These are phyloP conservation scores for Tetraselmis striata DNA, from an alignment of 139 green algal genomes.

Conservation along the genomic window DNA sequence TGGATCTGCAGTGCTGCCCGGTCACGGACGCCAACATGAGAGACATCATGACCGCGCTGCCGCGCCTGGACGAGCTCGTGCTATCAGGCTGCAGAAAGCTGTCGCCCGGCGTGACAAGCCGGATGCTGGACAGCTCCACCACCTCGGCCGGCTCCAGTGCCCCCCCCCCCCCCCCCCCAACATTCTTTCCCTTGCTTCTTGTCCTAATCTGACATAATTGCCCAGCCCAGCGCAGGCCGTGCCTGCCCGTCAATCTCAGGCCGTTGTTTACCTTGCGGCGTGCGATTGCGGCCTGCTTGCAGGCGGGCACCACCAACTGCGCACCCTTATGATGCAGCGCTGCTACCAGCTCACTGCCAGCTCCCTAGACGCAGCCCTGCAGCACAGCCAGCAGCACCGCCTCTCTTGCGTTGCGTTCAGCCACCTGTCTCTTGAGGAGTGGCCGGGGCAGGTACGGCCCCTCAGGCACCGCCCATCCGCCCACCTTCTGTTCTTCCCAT, in stretches of 20 bases:
- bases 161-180: background rate
- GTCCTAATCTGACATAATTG: background rate
- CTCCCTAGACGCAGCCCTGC: conserved; percentile 18
- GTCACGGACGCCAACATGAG: conserved; percentile 42
- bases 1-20: conserved; percentile 33
- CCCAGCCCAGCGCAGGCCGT: no score
- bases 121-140: background rate
- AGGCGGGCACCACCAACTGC: no score
- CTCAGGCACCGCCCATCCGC: no score
- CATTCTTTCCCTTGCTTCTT: background rate
- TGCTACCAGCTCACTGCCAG: conserved; percentile 54
- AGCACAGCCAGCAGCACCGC: conserved; percentile 10
- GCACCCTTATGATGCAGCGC: conserved; percentile 44
- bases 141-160: background rate
- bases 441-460: no score
- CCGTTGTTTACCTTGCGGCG: background rate
- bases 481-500: no score
- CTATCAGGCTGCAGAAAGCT: conserved; percentile 53
- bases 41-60: conserved; percentile 9
- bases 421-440: conserved; percentile 22
- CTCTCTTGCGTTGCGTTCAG: conserved; percentile 5
- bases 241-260: no score
- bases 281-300: background rate
- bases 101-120: conserved; percentile 9
- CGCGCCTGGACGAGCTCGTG: conserved; percentile 28